A percentile compares a stretch with the other conserved stretches of the same genome.
phyloP scores from a whole-genome alignment of 2,329 filamentous ascomycete genomes.

The Penicillium palitans region DNA sequence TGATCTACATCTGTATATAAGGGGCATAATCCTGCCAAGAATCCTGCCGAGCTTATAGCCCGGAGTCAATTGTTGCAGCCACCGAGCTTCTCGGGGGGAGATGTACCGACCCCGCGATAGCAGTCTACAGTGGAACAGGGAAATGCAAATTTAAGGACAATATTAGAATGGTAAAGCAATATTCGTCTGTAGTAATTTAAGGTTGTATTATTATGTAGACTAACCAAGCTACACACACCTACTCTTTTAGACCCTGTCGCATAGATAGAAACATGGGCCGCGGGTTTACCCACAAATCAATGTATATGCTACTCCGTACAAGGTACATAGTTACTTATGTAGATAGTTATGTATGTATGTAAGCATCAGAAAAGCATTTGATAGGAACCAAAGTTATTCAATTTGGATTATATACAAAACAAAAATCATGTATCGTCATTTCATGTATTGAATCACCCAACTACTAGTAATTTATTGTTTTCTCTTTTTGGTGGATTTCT shows the following conservation, averaged over 20 bases:
- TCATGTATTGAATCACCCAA: constrained; percentile 1
- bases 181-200: neutral
- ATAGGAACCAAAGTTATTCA: neutral
- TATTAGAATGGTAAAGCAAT: neutral
- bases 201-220: neutral
- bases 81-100: neutral
- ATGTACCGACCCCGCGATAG: neutral
- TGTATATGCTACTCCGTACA: neutral
- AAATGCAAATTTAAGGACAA: neutral
- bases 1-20: too few species aligned
- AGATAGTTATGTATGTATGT: too few species aligned
- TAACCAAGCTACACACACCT: neutral
- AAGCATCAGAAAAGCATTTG: neutral
- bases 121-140: neutral
- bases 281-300: neutral
- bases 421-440: constrained; percentile 4
- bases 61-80: neutral
- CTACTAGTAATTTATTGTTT: neutral
- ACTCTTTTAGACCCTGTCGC: neutral
- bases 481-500: neutral
- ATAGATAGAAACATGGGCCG: neutral
- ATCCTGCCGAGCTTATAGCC: neutral
- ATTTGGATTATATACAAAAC: constrained; percentile 18
- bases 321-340: neutral
- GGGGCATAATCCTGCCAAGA: neutral